phyloP scores from a whole-genome alignment of 192 early-diverging fungal species.

The Linnemannia elongata region DNA sequence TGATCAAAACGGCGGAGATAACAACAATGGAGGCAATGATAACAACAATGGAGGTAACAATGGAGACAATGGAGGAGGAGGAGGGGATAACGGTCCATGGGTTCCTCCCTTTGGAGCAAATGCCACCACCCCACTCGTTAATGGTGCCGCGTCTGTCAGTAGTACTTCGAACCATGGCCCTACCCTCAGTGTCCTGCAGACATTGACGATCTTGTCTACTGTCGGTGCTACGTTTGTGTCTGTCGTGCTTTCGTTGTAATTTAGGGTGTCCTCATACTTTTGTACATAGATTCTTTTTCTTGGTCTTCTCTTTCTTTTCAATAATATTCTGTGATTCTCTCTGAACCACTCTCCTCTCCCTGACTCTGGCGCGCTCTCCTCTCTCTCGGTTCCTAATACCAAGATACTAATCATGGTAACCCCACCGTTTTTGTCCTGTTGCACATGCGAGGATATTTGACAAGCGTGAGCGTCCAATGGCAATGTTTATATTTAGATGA shows the following conservation, averaged over 20 bases:
- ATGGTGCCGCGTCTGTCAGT: slow-evolving; percentile 29
- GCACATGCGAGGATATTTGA: too few relatives aligned
- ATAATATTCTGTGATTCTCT: neutral
- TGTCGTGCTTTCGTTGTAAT: slow-evolving; percentile 10
- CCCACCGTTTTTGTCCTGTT: too few relatives aligned
- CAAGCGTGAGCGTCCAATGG: too few relatives aligned
- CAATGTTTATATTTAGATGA: neutral
- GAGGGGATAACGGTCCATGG: slow-evolving; percentile 13
- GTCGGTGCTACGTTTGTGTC: slow-evolving; percentile 28
- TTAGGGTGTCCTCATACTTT: neutral
- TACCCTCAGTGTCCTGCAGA: slow-evolving; percentile 26
- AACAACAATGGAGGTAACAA: neutral
- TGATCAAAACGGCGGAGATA: neutral
- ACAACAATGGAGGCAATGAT: neutral
- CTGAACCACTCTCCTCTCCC: neutral
- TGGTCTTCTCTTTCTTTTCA: neutral
- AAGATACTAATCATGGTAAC: too few relatives aligned
- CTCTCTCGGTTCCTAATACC: too few relatives aligned
- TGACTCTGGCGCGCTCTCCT: too few relatives aligned
- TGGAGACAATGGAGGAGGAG: neutral
- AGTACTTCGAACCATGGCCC: slow-evolving; percentile 37
- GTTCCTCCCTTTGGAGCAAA: neutral
- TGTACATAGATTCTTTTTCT: slow-evolving; percentile 7
- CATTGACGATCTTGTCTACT: slow-evolving; percentile 32
- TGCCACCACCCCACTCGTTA: neutral